A percentile compares a stretch with the other conserved stretches of the same genome.
Conservation (phyloP, 2,329 filamentous ascomycete species). For the Penicillium sp. region DNA sequence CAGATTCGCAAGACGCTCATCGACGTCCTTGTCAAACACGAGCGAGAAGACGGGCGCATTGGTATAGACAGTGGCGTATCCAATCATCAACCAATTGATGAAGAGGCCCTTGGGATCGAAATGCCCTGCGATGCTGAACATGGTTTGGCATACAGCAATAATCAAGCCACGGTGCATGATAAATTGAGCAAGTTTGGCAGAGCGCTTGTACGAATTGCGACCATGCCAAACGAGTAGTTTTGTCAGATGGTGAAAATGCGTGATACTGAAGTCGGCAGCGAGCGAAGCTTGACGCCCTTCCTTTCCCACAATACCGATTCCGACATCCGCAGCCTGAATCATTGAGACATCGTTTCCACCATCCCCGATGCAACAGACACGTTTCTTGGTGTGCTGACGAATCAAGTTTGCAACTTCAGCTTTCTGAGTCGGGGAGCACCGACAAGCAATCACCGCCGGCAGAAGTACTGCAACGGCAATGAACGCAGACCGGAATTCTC, state of each 20-base stretch:
- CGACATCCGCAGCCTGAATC: conserved; percentile 97
- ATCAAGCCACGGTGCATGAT: conserved; percentile 96
- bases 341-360: conserved; percentile 98
- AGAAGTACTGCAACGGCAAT: conserved; percentile 81
- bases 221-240: conserved; percentile 99
- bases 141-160: conserved; percentile 91
- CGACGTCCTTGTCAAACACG: conserved; percentile 90
- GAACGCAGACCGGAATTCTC: conserved; percentile 75
- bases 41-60: conserved; percentile 88
- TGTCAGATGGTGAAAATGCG: conserved; percentile 88
- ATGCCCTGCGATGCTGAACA: conserved; percentile 87
- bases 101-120: conserved; percentile 95
- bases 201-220: conserved; percentile 92
- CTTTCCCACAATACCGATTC: conserved; percentile 96
- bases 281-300: conserved; percentile 92
- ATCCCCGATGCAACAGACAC: conserved; percentile 95
- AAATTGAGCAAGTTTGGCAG: conserved; percentile 92
- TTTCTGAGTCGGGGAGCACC: conserved; percentile 95
- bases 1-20: conserved; percentile 85
- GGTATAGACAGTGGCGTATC: conserved; percentile 94
- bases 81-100: conserved; percentile 93
- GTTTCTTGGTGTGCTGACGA: conserved; percentile 84
- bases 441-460: conserved; percentile 89
- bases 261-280: conserved; percentile 93
- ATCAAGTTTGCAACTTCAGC: conserved; percentile 89